Percentiles rank a stretch among this genome's conserved stretches.
Evolutionary conservation across 2,329 filamentous ascomycete species (phyloP).

Genomic region (Fusarium papillatum): DNA sequence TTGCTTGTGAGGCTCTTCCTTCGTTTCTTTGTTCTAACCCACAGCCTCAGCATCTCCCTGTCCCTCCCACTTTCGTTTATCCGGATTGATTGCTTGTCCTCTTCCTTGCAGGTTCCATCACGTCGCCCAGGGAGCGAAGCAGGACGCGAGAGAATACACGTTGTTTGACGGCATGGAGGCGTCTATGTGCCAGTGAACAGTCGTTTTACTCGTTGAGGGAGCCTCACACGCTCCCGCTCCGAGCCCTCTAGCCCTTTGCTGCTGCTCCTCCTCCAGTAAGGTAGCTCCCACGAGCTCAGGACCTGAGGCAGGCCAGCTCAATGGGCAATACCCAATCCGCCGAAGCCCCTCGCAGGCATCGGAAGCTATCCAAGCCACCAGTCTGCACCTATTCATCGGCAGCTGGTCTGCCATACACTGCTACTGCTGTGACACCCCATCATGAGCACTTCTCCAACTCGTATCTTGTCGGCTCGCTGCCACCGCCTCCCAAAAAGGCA

Average conservation of each 20-base stretch:
- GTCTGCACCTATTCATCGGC: conserved; percentile 55
- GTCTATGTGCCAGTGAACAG: conserved; percentile 39
- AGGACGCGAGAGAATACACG: conserved; percentile 23
- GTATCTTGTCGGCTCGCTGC: conserved; percentile 47
- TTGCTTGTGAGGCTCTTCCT: conserved; percentile 1
- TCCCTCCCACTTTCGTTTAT: neutral
- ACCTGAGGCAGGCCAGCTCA: conserved; percentile 24
- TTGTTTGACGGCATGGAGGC: conserved; percentile 40
- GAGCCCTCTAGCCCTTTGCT: conserved; percentile 19
- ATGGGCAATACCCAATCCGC: conserved; percentile 67
- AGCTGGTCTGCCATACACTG: conserved; percentile 57
- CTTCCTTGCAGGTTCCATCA: conserved; percentile 6
- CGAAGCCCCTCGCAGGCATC: conserved; percentile 57
- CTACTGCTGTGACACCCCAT: conserved; percentile 44
- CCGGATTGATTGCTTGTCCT: neutral
- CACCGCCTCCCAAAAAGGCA: conserved; percentile 30
- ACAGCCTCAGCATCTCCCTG: neutral
- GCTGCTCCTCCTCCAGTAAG: conserved; percentile 12
- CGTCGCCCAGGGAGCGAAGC: conserved; percentile 8
- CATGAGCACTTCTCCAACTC: conserved; percentile 48
- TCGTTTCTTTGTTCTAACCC: neutral
- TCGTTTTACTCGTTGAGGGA: conserved; percentile 40
- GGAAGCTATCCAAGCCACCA: conserved; percentile 67
- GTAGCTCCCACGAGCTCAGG: conserved; percentile 26
- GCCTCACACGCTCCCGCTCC: conserved; percentile 30